A percentile compares a stretch with the other conserved stretches of the same genome.
Conservation (phyloP, 164 flowering plant species). For the Saururus chinensis region DNA sequence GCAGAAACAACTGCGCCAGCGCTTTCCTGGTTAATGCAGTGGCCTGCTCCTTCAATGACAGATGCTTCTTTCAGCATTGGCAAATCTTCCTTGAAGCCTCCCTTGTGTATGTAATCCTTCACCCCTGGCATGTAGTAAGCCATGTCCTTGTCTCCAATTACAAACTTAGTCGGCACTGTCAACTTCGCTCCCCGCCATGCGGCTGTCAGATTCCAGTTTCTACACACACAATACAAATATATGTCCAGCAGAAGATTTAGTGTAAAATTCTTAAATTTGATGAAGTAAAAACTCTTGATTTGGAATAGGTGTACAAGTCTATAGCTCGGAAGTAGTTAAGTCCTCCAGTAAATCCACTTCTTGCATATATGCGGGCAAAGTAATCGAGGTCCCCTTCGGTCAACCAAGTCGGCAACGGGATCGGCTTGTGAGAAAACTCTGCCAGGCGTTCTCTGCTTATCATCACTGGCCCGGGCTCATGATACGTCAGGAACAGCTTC, state of each 20-base stretch:
- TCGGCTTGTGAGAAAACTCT: neutral
- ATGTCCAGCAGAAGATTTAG: neutral
- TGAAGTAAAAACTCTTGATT: too few species aligned
- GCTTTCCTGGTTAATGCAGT: conserved; percentile 26
- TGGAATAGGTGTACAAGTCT: too few species aligned
- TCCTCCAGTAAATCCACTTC: conserved; percentile 41
- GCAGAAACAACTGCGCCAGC: conserved; percentile 18
- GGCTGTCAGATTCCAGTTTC: conserved; percentile 41
- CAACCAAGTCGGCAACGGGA: conserved; percentile 34
- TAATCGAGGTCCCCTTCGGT: conserved; percentile 36
- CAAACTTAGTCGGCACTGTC: conserved; percentile 30
- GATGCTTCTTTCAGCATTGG: conserved; percentile 12
- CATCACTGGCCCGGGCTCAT: conserved; percentile 15
- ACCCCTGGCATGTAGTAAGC: conserved; percentile 20
- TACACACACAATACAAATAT: conserved; percentile 2
- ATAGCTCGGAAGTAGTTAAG: conserved; percentile 47
- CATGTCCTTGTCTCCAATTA: conserved; percentile 31
- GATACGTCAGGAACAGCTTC: conserved; percentile 31
- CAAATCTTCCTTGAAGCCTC: conserved; percentile 13
- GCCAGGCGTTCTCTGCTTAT: conserved; percentile 20
- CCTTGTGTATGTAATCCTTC: conserved; percentile 24
- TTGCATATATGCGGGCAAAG: conserved; percentile 33
- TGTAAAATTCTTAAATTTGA: too few species aligned
- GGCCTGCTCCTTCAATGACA: conserved; percentile 25
- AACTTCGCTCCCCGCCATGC: conserved; percentile 38